Percentiles rank a stretch among this genome's conserved stretches.
phyloP scores from a whole-genome alignment of 2,329 filamentous ascomycete species.

The Diaporthe citri region DNA sequence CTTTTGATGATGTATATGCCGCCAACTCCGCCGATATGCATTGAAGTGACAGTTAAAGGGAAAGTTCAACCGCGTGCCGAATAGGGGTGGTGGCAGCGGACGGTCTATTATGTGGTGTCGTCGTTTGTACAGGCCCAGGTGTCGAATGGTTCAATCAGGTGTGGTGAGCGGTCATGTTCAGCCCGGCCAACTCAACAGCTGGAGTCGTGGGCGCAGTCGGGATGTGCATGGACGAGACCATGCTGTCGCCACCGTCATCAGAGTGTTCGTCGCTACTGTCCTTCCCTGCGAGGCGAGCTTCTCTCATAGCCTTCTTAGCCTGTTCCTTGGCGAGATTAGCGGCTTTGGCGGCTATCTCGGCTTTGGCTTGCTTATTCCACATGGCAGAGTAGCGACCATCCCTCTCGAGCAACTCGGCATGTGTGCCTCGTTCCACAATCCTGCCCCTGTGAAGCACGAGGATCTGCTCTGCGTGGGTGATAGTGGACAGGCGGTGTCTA shows the following conservation, averaged over 20 bases:
- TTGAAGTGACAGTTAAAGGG: constrained; percentile 27
- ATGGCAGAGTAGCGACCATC: constrained; percentile 84
- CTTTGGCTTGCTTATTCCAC: constrained; percentile 90
- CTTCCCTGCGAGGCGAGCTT: constrained; percentile 61
- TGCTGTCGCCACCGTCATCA: constrained; percentile 58
- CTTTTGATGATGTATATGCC: constrained; percentile 34
- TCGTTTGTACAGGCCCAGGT: constrained; percentile 37
- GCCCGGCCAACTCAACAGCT: constrained; percentile 41
- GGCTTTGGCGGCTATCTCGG: constrained; percentile 76
- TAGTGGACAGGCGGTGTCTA: constrained; percentile 85
- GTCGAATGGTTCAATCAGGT: not conserved
- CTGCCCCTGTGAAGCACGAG: constrained; percentile 82
- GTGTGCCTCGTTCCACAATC: constrained; percentile 82
- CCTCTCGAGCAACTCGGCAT: constrained; percentile 78
- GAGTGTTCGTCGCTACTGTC: constrained; percentile 57
- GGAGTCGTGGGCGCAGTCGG: constrained; percentile 51
- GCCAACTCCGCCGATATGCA: constrained; percentile 46
- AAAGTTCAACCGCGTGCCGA: constrained; percentile 36
- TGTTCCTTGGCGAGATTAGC: constrained; percentile 60
- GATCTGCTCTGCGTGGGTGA: constrained; percentile 88
- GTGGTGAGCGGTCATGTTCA: constrained; percentile 24
- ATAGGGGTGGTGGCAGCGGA: constrained; percentile 28
- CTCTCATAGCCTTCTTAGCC: constrained; percentile 60
- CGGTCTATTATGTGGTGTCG: constrained; percentile 36
- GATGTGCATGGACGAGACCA: constrained; percentile 60